Conservation (phyloP, 192 early-diverging fungal genomes). For the Gigaspora rosea region DNA sequence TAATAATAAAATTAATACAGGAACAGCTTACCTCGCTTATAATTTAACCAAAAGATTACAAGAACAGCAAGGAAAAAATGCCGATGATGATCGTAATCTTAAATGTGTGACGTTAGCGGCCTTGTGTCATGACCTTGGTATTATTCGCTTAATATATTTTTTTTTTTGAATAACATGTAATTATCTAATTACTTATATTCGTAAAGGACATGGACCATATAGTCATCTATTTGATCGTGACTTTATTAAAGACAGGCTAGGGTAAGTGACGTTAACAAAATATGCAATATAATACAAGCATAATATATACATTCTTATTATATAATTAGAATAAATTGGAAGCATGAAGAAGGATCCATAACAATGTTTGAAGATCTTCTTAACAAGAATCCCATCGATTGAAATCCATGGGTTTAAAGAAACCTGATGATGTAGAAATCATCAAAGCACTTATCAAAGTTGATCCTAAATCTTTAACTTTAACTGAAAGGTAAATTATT, state of each 20-base stretch:
- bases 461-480: neutral
- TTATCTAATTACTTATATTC: neutral
- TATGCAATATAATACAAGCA: too few relatives aligned
- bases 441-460: constrained; percentile 78
- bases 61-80: constrained; percentile 75
- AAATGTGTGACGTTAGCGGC: constrained; percentile 89
- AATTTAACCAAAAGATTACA: constrained; percentile 69
- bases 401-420: constrained; percentile 61
- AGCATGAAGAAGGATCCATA: constrained; percentile 78
- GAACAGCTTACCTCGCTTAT: constrained; percentile 77
- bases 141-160: neutral
- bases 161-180: neutral
- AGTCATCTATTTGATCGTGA: constrained; percentile 93
- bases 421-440: constrained; percentile 52
- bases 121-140: constrained; percentile 89
- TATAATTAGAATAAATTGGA: constrained; percentile 29
- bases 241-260: constrained; percentile 67
- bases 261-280: constrained; percentile 16
- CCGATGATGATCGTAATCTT: constrained; percentile 62
- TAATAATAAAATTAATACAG: constrained; percentile 33
- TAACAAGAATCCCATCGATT: constrained; percentile 47
- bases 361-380: constrained; percentile 81
- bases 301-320: too few relatives aligned
- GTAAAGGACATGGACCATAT: constrained; percentile 78
- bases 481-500: too few relatives aligned